phyloP scores from a whole-genome alignment of 2,329 filamentous ascomycete species.

The Neonectria hederae region DNA sequence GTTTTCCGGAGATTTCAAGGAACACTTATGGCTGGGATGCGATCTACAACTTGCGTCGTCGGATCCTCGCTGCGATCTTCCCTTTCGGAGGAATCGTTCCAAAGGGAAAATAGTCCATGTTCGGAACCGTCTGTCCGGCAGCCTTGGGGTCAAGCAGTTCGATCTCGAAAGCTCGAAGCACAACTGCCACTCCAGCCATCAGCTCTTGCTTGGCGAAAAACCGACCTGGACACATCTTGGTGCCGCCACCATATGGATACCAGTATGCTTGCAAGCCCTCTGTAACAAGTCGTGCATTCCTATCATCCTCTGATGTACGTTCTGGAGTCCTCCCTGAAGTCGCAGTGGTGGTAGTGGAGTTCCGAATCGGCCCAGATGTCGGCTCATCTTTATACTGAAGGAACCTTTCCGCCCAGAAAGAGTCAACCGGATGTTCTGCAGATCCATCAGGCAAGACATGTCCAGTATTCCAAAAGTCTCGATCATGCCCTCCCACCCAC shows the following conservation, averaged over 20 bases:
- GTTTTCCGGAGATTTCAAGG: too few relatives aligned
- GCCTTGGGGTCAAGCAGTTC: conserved; percentile 34
- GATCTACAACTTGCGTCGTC: conserved; percentile 16
- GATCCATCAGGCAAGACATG: neutral
- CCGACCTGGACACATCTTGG: conserved; percentile 47
- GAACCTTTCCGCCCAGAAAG: conserved; percentile 40
- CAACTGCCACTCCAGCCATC: conserved; percentile 43
- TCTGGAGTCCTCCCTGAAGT: neutral
- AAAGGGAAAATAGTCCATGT: conserved; percentile 39
- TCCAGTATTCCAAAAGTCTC: conserved; percentile 35
- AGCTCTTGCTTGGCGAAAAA: conserved; percentile 50
- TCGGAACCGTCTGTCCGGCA: conserved; percentile 20
- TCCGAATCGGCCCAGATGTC: conserved; percentile 27
- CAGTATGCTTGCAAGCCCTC: conserved; percentile 44
- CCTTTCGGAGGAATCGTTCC: conserved; percentile 36
- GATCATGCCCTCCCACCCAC: conserved; percentile 25
- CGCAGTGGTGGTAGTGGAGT: neutral
- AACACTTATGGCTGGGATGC: too few relatives aligned
- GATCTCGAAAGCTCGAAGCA: conserved; percentile 46
- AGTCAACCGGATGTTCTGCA: conserved; percentile 25
- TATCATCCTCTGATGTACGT: conserved; percentile 15
- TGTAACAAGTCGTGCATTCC: conserved; percentile 5
- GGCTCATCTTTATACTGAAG: conserved; percentile 33
- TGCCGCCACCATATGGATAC: conserved; percentile 49
- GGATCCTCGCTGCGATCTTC: conserved; percentile 23